Base-by-base conservation (phyloP, 306 rosid species). In the Neltuma alba region DNA sequence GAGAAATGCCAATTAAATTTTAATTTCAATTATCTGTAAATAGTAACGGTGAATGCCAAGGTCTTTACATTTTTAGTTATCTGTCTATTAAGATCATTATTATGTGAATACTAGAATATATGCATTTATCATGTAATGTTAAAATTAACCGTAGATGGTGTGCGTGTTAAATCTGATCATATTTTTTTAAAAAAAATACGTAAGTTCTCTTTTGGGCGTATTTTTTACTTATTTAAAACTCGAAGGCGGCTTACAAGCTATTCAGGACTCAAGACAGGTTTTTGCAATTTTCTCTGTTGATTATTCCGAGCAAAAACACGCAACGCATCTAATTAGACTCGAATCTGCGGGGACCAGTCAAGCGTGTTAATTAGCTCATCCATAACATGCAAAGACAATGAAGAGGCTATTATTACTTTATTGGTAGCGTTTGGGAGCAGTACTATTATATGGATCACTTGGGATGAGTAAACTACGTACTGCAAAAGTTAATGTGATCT, bases 361-460 rank as follows among this genome's bases (percentile, higher is more conserved):
- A 1, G 77, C 6, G 50, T 21, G n/a, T n/a, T n/a, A n/a, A 76
- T 75, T 23, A 60, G 77, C 76, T 67, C 65, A 72, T 62, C 83
- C 63, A 83, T 72, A 67, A 40, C 77, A 63, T 86, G 75, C 78
- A 67, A 72, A 68, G 76, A 68, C 76, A 72, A 38, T 72, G 81
- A 37, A 86, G 80, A 83, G 72, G 60, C 73, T 16, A 76, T 66
- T 55, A 64, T 64, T 64, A 34, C 20, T 64, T 66, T 45, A 64
- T 64, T 18, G 34, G 20, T 7, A 63, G 5, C 33, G 16, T 13
- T 60, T 30, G 20, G 0, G 9, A 4, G 37, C n/a, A n/a, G n/a
- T n/a, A n/a, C n/a, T n/a, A n/a, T n/a, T n/a, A n/a, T n/a, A n/a
- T 70, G 84, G 82, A 75, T 84, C 77, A 79, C 80, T 80, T 72